Conservation (phyloP, 2,329 filamentous ascomycete species). For the Grosmannia serpens region DNA sequence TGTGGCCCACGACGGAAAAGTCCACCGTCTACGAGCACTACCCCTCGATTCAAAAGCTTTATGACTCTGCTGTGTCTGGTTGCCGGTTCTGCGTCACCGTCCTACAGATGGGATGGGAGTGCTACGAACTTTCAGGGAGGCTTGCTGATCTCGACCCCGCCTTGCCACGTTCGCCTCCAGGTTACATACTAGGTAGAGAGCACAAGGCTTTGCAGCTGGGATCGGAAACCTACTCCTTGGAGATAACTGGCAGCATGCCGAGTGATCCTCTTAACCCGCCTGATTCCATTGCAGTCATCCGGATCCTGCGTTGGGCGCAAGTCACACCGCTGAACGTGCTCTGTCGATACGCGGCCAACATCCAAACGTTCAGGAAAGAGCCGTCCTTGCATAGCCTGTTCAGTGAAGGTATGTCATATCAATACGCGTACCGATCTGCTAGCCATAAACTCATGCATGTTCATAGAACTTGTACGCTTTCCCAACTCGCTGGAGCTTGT, state of each 20-base stretch:
- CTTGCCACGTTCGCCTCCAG: background rate
- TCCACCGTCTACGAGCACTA: too few relatives aligned
- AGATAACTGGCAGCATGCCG: background rate
- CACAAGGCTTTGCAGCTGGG: background rate
- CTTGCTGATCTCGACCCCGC: background rate
- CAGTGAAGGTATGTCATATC: background rate
- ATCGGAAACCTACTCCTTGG: background rate
- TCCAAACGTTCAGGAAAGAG: background rate
- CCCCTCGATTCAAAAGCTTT: background rate
- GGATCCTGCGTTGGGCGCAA: background rate
- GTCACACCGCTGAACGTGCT: background rate
- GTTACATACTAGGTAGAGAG: background rate
- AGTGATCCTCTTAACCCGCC: background rate
- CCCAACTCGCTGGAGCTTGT: background rate
- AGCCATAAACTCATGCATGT: background rate
- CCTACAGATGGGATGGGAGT: background rate
- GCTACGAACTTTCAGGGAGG: background rate
- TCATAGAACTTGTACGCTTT: background rate
- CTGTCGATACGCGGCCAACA: background rate
- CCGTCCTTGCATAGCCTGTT: background rate
- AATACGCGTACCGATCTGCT: too few relatives aligned
- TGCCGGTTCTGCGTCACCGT: background rate
- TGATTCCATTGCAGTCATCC: background rate
- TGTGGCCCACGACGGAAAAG: too few relatives aligned
- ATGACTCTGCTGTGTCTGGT: background rate